These are phyloP conservation scores for Quercus variabilis DNA, from an alignment of 306 rosid genomes.

Conservation along the genomic window DNA sequence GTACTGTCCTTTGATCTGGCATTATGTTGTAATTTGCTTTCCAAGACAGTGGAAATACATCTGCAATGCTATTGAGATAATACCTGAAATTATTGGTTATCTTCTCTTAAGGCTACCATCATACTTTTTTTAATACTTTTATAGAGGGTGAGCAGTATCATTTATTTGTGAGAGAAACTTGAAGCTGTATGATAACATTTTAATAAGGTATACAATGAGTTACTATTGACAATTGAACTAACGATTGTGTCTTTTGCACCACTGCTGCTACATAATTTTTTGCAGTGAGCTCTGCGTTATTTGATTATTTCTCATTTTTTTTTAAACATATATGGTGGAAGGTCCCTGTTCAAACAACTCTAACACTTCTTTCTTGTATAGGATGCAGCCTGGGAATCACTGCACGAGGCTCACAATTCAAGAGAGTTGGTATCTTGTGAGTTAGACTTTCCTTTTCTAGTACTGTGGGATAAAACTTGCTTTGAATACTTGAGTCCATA, in stretches of 20 bases:
- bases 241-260: background rate
- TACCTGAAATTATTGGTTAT: background rate
- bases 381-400: conserved; percentile 43
- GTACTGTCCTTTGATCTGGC: background rate
- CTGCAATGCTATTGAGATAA: background rate
- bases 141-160: background rate
- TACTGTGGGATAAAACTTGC: background rate
- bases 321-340: background rate
- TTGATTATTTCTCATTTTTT: background rate
- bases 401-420: conserved; percentile 28
- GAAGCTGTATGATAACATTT: background rate
- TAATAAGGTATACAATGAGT: background rate
- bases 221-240: background rate
- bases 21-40: background rate
- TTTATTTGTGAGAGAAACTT: background rate
- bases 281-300: background rate
- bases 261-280: background rate
- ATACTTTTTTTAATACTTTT: too few species aligned
- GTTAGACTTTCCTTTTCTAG: conserved; percentile 14
- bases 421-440: conserved; percentile 32
- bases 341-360: background rate
- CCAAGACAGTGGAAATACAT: background rate
- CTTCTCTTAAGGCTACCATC: background rate
- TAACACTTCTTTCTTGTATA: conserved; percentile 24
- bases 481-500: background rate